phyloP scores from a whole-genome alignment of 1,284 basidiomycete genomes.

The Apiotrichum porosum region DNA sequence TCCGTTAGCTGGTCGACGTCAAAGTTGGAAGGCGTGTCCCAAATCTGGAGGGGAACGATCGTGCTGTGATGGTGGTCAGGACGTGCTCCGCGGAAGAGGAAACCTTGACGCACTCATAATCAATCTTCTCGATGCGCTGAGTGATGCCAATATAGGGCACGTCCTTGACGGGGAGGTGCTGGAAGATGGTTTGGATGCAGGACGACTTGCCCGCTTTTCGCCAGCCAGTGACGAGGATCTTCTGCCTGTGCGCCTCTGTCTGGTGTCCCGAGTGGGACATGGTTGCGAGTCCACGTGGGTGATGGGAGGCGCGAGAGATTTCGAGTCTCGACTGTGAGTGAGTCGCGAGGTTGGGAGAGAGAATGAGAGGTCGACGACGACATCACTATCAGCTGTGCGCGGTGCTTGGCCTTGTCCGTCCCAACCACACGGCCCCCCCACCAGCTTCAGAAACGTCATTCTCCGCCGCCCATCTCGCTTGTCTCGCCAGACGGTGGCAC shows the following conservation, averaged over 20 bases:
- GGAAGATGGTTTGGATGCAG: conserved; percentile 85
- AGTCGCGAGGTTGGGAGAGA: background rate
- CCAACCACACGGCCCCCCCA: no score
- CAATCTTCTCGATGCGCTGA: conserved; percentile 66
- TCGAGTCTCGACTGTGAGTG: no score
- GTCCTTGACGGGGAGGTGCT: conserved; percentile 74
- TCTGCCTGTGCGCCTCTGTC: conserved; percentile 38
- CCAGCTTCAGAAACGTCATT: no score
- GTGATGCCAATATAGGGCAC: conserved; percentile 89
- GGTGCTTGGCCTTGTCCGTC: no score
- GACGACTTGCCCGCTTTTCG: conserved; percentile 89
- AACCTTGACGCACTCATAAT: conserved; percentile 64
- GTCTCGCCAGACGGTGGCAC: no score
- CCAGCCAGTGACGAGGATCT: conserved; percentile 72
- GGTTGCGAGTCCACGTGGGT: background rate
- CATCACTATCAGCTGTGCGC: no score
- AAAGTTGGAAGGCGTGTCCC: conserved; percentile 87
- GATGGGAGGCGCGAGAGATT: background rate
- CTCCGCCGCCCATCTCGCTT: no score
- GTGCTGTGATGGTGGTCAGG: conserved; percentile 65
- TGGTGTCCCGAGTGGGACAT: background rate
- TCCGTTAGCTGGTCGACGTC: conserved; percentile 66
- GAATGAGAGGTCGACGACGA: background rate
- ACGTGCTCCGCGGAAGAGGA: no score
- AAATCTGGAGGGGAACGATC: conserved; percentile 86